Evolutionary conservation across 2,329 filamentous ascomycete genomes (phyloP), one percentile per base, ranked within the genome.

Genomic region (Plectosphaerella cucumerina): DNA sequence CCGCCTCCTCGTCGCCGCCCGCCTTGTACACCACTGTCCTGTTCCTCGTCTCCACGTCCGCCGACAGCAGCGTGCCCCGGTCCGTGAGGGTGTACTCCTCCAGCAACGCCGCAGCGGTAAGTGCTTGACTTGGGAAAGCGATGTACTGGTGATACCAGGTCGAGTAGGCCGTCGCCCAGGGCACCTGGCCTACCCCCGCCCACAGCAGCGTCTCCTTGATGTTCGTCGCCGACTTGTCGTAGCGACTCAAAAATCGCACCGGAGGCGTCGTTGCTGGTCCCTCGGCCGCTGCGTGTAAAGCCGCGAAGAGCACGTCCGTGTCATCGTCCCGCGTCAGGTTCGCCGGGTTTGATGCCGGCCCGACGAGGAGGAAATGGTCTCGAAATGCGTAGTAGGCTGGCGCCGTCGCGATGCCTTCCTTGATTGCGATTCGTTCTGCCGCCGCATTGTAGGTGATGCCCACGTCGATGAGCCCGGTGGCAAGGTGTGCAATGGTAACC

Each of bases 191-290:
- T 33, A 77, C 74, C 0, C 61, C 59, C 4, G 71, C 65, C 72
- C 73, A 78, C 3, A 76, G 58, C 35, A 66, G 55, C 0, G 70
- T 70, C 48, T 77, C 75, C 52, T 75, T 75, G 47, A 77, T 74
- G 52, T 75, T 77, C 4, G 72, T 75, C 0, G 74, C 74, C 3
- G 72, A 75, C 57, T 76, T 77, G 53, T 77, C 74, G 47, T 67
- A 77, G 1, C 74, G 66, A 26, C 62, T 70, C 11, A 76, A 58
- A 48, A 76, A 77, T 14, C 70, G 66, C 2, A 73, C 66, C 0
- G 67, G 64, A 0, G 64, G 59, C 2, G 62, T 55, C 0, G 65
- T 68, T 0, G 53, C 55, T 4, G 59, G 61, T 2, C 59, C 64
- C 34, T 70, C 63, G 1, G 68, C 68, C 4, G 67, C 64, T 1